Percentiles rank a stretch among this genome's conserved stretches.
Evolutionary conservation across 2,329 filamentous ascomycete genomes (phyloP).

Genomic region (Cercospora janseana): DNA sequence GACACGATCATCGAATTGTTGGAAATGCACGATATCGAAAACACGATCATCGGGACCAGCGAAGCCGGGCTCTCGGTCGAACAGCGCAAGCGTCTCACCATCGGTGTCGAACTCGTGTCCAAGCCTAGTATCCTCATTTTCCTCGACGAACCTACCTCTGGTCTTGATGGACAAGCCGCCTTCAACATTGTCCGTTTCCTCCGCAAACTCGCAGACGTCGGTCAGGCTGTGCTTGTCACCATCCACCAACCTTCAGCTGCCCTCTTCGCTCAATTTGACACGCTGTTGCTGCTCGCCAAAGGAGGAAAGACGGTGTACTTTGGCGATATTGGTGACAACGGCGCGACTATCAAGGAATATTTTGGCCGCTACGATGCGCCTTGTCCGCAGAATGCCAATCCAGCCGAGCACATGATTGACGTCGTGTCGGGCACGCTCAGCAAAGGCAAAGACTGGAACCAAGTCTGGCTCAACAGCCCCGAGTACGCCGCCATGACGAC

Average conservation of each 20-base stretch:
- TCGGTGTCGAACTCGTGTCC: conserved; percentile 56
- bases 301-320: conserved; percentile 68
- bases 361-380: conserved; percentile 54
- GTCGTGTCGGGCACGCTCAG: conserved; percentile 47
- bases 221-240: conserved; percentile 67
- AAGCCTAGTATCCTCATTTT: conserved; percentile 63
- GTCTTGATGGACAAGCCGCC: conserved; percentile 66
- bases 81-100: conserved; percentile 57
- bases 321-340: conserved; percentile 54
- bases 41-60: conserved; percentile 60
- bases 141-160: conserved; percentile 57
- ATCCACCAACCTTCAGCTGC: conserved; percentile 68
- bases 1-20: conserved; percentile 62
- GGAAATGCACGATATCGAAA: conserved; percentile 66
- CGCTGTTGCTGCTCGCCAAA: conserved; percentile 61
- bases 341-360: conserved; percentile 47
- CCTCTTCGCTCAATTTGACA: conserved; percentile 66
- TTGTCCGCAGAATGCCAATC: conserved; percentile 54
- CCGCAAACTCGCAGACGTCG: conserved; percentile 62
- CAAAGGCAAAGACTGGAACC: conserved; percentile 45
- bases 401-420: conserved; percentile 55
- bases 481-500: conserved; percentile 40
- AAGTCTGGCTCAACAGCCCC: conserved; percentile 45
- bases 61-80: conserved; percentile 56
- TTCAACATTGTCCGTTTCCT: conserved; percentile 65